Evolutionary conservation across 164 flowering plant genomes (phyloP), one percentile per base, ranked within the genome.

Genomic region (Aristolochia californica): DNA sequence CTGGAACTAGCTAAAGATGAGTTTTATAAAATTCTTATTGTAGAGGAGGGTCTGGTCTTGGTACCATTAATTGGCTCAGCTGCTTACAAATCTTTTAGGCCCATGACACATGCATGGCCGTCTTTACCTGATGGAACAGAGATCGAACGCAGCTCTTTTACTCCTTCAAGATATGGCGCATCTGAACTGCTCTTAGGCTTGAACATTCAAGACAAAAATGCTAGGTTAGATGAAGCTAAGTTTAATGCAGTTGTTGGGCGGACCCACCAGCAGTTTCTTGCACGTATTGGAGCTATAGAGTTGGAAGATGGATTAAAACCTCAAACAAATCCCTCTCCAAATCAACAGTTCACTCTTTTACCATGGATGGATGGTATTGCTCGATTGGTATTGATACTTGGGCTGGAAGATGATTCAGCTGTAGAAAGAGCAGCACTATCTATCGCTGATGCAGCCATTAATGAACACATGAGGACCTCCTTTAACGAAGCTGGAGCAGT

Each of bases 401-500:
- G 62, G 59, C 85, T 91, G 59, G 88, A 84, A 61, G 88, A 91
- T 66, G 78, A 75, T 43, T 52, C 68, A 1, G 96, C 90, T 20
- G 66, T 91, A 67, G 51, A 76, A 30, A 83, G 80, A 73, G 88
- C 95, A 56, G 91, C 95, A 66, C 77, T 75, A 30, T 66, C 87
- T 10, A 83, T 91, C 65, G 88, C 91, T 51, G 85, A 79, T 80
- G 76, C 83, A 44, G 78, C 82, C 59, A 76, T 91, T 56, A 83
- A 75, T 70, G 95, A 88, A 58, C 77, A 79, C 61, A 83, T 86
- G 87, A 77, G 90, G 55, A 59, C 64, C 45, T 75, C 80, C 45
- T 88, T 91, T 65, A 86, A 69, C 69, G 90, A 86, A 67, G 95
- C 96, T 66, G 98, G 98, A 48, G 95, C 90, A 13, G 58, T 88